A percentile compares a stretch with the other conserved stretches of the same genome.
phyloP scores from a whole-genome alignment of 169 alveolate species.

The Plasmodium berghei region DNA sequence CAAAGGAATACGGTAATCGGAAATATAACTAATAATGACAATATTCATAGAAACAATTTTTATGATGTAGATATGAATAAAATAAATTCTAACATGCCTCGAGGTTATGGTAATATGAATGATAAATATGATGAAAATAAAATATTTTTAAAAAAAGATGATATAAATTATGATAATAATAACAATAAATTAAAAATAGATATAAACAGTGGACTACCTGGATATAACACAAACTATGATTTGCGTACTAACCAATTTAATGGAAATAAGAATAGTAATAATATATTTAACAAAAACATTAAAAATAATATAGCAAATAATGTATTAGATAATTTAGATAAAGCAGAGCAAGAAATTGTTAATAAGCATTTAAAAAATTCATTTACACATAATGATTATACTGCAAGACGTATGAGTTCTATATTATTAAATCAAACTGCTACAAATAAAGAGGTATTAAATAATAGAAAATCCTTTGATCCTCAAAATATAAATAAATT shows the following conservation, averaged over 20 bases:
- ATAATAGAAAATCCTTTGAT: conserved; percentile 28
- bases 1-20: conserved; percentile 16
- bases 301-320: conserved; percentile 1
- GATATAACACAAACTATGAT: not conserved
- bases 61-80: conserved; percentile 26
- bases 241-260: not conserved
- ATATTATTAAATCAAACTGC: conserved; percentile 25
- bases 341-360: conserved; percentile 69
- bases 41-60: conserved; percentile 11
- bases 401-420: conserved; percentile 64
- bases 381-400: conserved; percentile 42
- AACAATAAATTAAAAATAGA: conserved; percentile 10
- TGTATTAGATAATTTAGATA: conserved; percentile 63
- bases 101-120: conserved; percentile 10
- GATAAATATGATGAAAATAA: conserved; percentile 29
- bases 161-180: conserved; percentile 4
- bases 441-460: conserved; percentile 9
- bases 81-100: conserved; percentile 4
- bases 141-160: conserved; percentile 26
- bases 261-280: not conserved
- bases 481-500: conserved; percentile 11
- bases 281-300: conserved; percentile 18
- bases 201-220: not conserved
- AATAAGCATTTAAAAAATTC: conserved; percentile 70
- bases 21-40: conserved; percentile 4